Base-by-base conservation (phyloP, 768 basidiomycete species). In the Boletus reticuloceps region DNA sequence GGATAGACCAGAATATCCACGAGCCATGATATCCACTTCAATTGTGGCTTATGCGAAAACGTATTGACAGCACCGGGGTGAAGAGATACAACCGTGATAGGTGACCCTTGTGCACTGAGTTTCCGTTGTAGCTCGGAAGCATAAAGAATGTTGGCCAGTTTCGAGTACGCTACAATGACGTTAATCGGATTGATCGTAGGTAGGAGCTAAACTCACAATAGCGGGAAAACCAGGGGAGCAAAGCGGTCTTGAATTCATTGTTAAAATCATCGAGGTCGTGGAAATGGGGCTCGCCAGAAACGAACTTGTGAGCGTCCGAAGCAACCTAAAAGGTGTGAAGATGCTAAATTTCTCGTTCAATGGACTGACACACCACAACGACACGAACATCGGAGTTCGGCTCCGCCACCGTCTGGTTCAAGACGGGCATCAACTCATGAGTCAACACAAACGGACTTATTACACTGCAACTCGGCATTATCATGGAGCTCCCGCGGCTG, bases 401-500 rank as follows among this genome's bases (percentile, higher is more conserved):
- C 44, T 76, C 66, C 17, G 72, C 58, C 0, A 82, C 79, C 1
- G 86, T 86, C 50, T 72, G 66, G 39, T 69, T 70, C 45, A 87
- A 62, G 3, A 85, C 63, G 3, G 85, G 81, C 37, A 85, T 72
- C 8, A 87, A 74, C 5, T 77, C 74, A 20, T 74, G 67, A 10
- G 82, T 85, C 56, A 87, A 77, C 14, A 80, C 75, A 52, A 82
- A 64, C 66, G 83, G 83, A 70, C 82, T 50, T 69, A 88, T 57
- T 71, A 81, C 71, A 68, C 82, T 69, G 67, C 39, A 29, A 52
- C 6, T 14, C 31, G 9, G 20, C 13, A 34, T 51, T 8, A 53
- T 51, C 25, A 12, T 2, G 20, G 0, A 6, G 31, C 25, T 40
- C 16, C 1, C 47, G 1, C 16, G 7, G 4, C n/a, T 13, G 27